These are phyloP conservation scores for Closterium sp. DNA, from an alignment of 139 green algal genomes.

Conservation along the genomic window DNA sequence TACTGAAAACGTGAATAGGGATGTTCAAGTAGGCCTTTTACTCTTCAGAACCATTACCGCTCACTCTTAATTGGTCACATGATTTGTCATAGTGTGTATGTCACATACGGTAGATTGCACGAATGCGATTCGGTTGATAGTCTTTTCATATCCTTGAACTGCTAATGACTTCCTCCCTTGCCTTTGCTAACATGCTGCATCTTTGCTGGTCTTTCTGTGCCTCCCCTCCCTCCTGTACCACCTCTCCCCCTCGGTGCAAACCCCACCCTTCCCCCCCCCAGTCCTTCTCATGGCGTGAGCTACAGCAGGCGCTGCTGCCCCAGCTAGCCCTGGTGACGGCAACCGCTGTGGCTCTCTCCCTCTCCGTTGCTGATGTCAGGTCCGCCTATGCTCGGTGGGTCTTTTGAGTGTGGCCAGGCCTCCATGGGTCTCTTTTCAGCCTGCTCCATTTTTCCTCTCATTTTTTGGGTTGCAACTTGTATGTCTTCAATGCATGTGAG, in stretches of 20 bases:
- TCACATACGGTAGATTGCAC: too few relatives aligned
- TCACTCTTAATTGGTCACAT: neutral
- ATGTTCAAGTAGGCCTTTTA: neutral
- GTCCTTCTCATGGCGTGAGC: constrained; percentile 21
- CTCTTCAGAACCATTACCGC: neutral
- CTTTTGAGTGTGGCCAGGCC: constrained; percentile 15
- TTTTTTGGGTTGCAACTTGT: neutral
- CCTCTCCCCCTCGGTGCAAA: neutral
- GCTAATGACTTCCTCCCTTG: neutral
- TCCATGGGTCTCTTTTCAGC: neutral
- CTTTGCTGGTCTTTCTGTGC: too few relatives aligned
- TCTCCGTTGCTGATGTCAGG: constrained; percentile 37
- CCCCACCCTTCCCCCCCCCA: constrained; percentile 10
- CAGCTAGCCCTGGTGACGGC: constrained; percentile 12
- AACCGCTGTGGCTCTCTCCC: constrained; percentile 27
- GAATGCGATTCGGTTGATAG: too few relatives aligned
- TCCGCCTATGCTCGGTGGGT: constrained; percentile 38
- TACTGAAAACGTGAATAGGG: neutral
- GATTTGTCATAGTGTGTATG: too few relatives aligned
- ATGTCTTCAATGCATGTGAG: too few relatives aligned
- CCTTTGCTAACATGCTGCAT: neutral
- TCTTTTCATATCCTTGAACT: neutral
- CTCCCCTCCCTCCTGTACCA: neutral
- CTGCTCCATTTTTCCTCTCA: neutral
- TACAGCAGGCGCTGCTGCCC: constrained; percentile 23